Evolutionary conservation across 2,329 filamentous ascomycete species (phyloP).

Genomic region (Graphilbum ipis-grandicollis): DNA sequence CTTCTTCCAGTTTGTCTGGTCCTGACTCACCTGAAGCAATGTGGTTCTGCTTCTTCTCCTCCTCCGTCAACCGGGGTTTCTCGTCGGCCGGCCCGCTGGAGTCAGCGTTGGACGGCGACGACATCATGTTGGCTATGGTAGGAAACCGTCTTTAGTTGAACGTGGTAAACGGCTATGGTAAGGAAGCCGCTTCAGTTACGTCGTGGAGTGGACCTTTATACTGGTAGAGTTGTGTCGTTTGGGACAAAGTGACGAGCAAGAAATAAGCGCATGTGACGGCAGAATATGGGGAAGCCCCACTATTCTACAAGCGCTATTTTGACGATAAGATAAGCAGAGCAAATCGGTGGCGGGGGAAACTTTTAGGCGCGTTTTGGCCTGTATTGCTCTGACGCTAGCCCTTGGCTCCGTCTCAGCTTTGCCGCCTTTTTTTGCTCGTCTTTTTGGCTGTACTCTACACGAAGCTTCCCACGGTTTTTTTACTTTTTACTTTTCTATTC

Average conservation of each 20-base stretch:
- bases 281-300: too few relatives aligned
- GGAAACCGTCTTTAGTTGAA: too few relatives aligned
- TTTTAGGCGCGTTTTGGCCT: too few relatives aligned
- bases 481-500: not conserved
- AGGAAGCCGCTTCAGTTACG: too few relatives aligned
- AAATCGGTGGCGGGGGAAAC: not conserved
- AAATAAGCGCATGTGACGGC: too few relatives aligned
- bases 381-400: too few relatives aligned
- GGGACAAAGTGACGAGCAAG: too few relatives aligned
- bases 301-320: too few relatives aligned
- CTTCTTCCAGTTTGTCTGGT: not conserved
- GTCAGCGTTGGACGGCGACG: not conserved
- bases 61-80: constrained; percentile 18
- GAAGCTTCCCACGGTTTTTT: not conserved
- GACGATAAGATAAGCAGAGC: not conserved
- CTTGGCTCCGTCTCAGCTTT: not conserved
- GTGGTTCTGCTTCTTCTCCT: constrained; percentile 22
- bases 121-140: not conserved
- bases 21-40: constrained; percentile 16
- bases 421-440: not conserved
- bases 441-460: too few relatives aligned
- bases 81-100: constrained; percentile 7
- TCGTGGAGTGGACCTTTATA: too few relatives aligned
- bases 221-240: too few relatives aligned
- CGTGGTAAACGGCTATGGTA: too few relatives aligned